phyloP scores from a whole-genome alignment of 108 stramenopile species.

The Fragilariopsis cylindrus region DNA sequence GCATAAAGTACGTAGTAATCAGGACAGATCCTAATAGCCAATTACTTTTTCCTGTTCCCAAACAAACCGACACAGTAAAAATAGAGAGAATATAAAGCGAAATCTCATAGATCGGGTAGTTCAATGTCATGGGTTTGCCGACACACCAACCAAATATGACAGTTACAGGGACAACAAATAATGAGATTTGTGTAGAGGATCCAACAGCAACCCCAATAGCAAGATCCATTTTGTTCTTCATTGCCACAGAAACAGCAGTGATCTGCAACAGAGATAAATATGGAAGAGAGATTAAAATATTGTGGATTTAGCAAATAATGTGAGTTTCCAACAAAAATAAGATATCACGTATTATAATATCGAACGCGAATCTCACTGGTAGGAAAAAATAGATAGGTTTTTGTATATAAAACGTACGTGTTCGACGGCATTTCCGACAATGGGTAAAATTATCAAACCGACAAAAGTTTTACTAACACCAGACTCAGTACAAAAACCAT shows the following conservation, averaged over 20 bases:
- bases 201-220: slow-evolving; percentile 90
- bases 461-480: slow-evolving; percentile 87
- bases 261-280: neutral
- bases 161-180: slow-evolving; percentile 89
- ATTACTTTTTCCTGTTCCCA: slow-evolving; percentile 72
- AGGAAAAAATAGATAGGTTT: neutral
- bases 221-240: slow-evolving; percentile 94
- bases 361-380: neutral
- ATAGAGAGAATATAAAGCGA: slow-evolving; percentile 78
- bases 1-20: slow-evolving; percentile 84
- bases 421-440: slow-evolving; percentile 94
- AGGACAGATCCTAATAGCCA: slow-evolving; percentile 90
- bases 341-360: neutral
- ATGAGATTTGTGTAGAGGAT: slow-evolving; percentile 84
- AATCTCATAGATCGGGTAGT: slow-evolving; percentile 87
- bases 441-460: slow-evolving; percentile 88
- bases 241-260: slow-evolving; percentile 87
- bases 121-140: slow-evolving; percentile 87
- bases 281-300: neutral
- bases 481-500: slow-evolving; percentile 76
- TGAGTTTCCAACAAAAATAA: neutral
- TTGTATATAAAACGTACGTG: slow-evolving; percentile 56
- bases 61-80: slow-evolving; percentile 72
- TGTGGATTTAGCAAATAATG: neutral
- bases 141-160: slow-evolving; percentile 83